Conservation (phyloP, 352 stramenopile genomes). For the Globisporangium emineosum region DNA sequence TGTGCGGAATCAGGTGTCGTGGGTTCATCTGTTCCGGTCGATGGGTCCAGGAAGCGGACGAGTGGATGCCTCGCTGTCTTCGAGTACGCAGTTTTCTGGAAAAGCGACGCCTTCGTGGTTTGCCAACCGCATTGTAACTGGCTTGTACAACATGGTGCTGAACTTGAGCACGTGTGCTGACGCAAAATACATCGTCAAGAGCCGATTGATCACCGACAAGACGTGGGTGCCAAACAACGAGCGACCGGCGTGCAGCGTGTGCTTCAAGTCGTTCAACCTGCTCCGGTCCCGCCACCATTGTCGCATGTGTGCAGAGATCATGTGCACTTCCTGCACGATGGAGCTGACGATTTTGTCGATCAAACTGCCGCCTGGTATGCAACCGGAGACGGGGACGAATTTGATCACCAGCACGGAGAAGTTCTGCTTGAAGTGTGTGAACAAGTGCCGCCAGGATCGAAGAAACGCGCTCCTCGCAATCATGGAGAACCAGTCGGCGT, state of each 20-base stretch:
- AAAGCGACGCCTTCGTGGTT: constrained; percentile 61
- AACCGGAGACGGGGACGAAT: constrained; percentile 47
- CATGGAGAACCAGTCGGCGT: constrained; percentile 7
- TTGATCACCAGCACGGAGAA: constrained; percentile 72
- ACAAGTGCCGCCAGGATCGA: constrained; percentile 58
- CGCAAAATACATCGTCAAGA: constrained; percentile 61
- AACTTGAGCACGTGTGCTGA: constrained; percentile 49
- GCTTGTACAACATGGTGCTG: constrained; percentile 32
- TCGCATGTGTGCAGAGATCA: constrained; percentile 79
- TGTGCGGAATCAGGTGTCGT: constrained; percentile 44
- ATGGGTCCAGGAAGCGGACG: constrained; percentile 47
- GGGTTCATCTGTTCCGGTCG: constrained; percentile 56
- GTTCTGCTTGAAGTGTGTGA: constrained; percentile 80
- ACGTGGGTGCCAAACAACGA: constrained; percentile 70
- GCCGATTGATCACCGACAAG: constrained; percentile 57
- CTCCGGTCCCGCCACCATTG: constrained; percentile 78
- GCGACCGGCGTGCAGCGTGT: constrained; percentile 63
- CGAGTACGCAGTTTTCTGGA: constrained; percentile 21
- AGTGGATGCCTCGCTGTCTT: constrained; percentile 28
- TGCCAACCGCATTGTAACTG: constrained; percentile 56
- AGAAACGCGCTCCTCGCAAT: constrained; percentile 30
- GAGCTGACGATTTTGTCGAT: constrained; percentile 56
- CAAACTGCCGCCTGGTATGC: constrained; percentile 48
- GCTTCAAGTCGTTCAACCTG: constrained; percentile 76
- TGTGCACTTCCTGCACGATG: constrained; percentile 68